Evolutionary conservation across 1,284 basidiomycete genomes (phyloP), one percentile per base, ranked within the genome.

Genomic region (Cutaneotrichosporon sp.): DNA sequence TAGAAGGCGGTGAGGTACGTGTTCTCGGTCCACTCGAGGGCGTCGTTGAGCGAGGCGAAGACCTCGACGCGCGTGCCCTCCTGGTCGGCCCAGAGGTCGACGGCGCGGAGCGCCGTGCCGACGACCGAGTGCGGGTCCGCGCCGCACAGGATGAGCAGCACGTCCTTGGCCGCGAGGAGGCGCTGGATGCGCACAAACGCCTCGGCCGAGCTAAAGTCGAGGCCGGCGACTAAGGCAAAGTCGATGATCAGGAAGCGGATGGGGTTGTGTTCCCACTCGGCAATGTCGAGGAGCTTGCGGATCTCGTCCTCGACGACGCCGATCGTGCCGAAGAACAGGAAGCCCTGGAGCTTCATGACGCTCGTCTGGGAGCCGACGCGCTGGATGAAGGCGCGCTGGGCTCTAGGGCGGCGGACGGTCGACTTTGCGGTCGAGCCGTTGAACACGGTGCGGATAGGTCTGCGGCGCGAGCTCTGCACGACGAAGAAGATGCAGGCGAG

Each of bases 401-500:
- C 85, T 62, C 87, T 87, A 1, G 95, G 95, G 42, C 95, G 83
- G 6, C 95, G 87, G 1, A 98, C 95, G 1, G 95, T 94, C 8
- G 93, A 97, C 77, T 94, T 87, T 2, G 89, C 87, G 0, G 87
- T 85, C 58, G 91, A 86, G 1, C 91, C 92, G 7, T 86, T 88
- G 75, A 91, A 88, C 24, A 90, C 82, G 0, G 87, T 84, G 18
- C 95, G 85, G 62, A 98, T 94, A 61, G 93, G 91, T 49, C 85
- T 81, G 20, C 91, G 79, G 66, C 89, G 88, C 0, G 92, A 95
- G 68, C 90, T 95, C 72, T 97, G 92, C 3, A 98, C 85, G 24
- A 99, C 97, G 73, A 99, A 98, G 82, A 97, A 97, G 78, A 97
- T 86, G 74, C 91, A 97, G 66, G 92, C 92, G 59, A 93, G 87